phyloP scores from a whole-genome alignment of 2,329 filamentous ascomycete genomes.

The Lachnellula suecica region DNA sequence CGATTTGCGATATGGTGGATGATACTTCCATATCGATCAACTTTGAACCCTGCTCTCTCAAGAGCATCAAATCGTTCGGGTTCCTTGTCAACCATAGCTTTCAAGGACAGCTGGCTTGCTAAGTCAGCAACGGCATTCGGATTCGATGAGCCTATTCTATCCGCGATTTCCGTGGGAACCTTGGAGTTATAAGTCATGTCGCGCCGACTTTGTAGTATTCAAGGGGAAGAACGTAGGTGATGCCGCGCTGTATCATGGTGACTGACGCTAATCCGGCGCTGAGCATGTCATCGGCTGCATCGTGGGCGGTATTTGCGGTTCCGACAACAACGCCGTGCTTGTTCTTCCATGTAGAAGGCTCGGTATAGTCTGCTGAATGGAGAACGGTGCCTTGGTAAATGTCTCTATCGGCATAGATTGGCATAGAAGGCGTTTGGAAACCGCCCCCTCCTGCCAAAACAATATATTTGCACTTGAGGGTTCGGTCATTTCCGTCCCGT shows the following conservation, averaged over 20 bases:
- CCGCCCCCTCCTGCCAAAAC: constrained; percentile 16
- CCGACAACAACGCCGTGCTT: constrained; percentile 66
- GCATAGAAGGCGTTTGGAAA: constrained; percentile 8
- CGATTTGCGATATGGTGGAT: constrained; percentile 56
- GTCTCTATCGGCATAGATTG: constrained; percentile 8
- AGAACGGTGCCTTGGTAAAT: constrained; percentile 10
- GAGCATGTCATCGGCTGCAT: constrained; percentile 65
- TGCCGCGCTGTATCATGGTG: constrained; percentile 67
- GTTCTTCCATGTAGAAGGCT: constrained; percentile 33
- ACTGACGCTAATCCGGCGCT: constrained; percentile 62
- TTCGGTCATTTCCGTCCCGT: background rate
- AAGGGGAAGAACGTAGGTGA: constrained; percentile 60
- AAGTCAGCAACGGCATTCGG: constrained; percentile 7
- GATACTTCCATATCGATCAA: constrained; percentile 53
- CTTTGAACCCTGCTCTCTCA: constrained; percentile 52
- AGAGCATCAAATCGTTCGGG: constrained; percentile 45
- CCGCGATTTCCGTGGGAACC: constrained; percentile 11
- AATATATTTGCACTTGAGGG: constrained; percentile 5
- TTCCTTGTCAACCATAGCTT: constrained; percentile 5
- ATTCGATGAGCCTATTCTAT: constrained; percentile 4
- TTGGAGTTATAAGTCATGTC: constrained; percentile 11
- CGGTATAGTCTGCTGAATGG: constrained; percentile 17
- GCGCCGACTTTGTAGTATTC: constrained; percentile 31
- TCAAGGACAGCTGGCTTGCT: background rate
- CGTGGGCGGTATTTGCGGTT: constrained; percentile 52